These are phyloP conservation scores for Barnettozyma wickerhamii DNA, from an alignment of 805 yeast species.

Conservation along the genomic window DNA sequence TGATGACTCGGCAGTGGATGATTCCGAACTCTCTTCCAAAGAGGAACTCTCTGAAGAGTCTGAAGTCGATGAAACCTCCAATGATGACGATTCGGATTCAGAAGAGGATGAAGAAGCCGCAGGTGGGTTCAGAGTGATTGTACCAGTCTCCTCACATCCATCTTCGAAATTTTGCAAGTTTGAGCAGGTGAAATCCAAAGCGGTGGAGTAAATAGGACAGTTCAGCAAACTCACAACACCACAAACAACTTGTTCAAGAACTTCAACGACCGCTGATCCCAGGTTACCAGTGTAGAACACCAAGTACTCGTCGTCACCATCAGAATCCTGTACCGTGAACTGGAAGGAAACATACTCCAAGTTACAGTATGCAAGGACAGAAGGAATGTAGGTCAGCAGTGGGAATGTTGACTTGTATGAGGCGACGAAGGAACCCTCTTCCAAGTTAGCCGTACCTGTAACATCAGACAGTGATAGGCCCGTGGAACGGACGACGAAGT, in stretches of 20 bases:
- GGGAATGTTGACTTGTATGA: constrained; percentile 8
- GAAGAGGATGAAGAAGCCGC: no score
- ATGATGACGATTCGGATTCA: no score
- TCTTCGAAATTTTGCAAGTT: neutral
- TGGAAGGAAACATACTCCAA: constrained; percentile 14
- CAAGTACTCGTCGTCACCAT: constrained; percentile 6
- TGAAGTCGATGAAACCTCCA: no score
- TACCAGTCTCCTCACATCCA: neutral
- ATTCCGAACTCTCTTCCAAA: no score
- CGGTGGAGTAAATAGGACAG: constrained; percentile 7
- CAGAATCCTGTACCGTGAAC: constrained; percentile 3
- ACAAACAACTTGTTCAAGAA: constrained; percentile 7
- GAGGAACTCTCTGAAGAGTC: no score
- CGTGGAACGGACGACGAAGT: constrained; percentile 3
- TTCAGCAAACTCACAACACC: constrained; percentile 4
- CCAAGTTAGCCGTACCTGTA: constrained; percentile 14
- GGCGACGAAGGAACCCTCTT: constrained; percentile 14
- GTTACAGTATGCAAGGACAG: constrained; percentile 7
- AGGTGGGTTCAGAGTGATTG: no score
- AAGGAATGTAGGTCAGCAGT: constrained; percentile 1
- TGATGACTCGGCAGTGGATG: neutral
- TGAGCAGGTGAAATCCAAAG: constrained; percentile 5
- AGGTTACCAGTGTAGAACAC: constrained; percentile 17
- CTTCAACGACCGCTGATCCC: constrained; percentile 9
- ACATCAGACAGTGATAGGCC: constrained; percentile 9